Percentiles rank a stretch among this genome's conserved stretches.
These are phyloP conservation scores for Myxozyma kluyveri DNA, from an alignment of 805 yeast species.

Conservation along the genomic window DNA sequence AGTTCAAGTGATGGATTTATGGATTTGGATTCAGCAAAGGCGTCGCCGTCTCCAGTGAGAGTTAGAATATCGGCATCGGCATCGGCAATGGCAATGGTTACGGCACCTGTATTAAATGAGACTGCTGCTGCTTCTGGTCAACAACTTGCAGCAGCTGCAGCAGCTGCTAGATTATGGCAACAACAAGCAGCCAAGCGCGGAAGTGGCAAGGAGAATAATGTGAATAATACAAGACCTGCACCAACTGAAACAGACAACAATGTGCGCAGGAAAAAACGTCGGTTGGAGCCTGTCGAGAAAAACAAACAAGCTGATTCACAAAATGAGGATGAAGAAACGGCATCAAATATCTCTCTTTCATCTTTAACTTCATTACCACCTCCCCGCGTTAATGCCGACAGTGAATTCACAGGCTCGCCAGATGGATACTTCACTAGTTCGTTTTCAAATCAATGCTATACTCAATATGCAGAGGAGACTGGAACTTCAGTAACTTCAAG, in stretches of 20 bases:
- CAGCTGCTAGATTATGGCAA: not conserved
- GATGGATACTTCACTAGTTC: not conserved
- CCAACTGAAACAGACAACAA: no score
- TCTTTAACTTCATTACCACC: not conserved
- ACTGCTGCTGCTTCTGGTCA: not conserved
- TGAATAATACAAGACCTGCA: no score
- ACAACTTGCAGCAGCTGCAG: not conserved
- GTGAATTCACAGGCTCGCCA: not conserved
- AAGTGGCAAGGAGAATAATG: no score
- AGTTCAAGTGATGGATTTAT: no score
- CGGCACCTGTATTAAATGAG: no score
- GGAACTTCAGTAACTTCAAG: not conserved
- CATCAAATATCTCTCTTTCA: not conserved
- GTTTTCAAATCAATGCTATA: not conserved
- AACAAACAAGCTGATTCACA: no score
- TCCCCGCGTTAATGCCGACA: not conserved
- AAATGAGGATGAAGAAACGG: no score
- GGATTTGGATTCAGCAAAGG: no score
- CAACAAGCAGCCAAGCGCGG: not conserved
- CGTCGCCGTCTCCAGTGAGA: no score
- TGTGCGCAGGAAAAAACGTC: not conserved
- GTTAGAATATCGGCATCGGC: no score
- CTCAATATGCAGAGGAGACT: not conserved
- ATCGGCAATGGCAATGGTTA: no score
- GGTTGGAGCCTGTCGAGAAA: no score